Evolutionary conservation across 1,284 basidiomycete species (phyloP), one percentile per base, ranked within the genome.

Genomic region (Singerocomus inundabilis): DNA sequence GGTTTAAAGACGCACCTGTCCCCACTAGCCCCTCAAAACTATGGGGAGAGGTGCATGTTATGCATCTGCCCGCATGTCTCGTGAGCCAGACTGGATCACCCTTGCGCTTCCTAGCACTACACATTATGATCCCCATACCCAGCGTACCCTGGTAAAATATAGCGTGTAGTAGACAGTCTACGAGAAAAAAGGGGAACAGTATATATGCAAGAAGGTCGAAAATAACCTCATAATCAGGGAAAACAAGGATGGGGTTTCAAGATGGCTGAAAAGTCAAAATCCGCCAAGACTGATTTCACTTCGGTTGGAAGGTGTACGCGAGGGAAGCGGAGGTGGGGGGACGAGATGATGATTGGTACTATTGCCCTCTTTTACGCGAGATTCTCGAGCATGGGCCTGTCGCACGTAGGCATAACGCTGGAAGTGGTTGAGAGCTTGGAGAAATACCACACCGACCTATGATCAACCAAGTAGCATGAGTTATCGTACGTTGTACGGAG

Each of bases 361-460:
- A 4, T 7, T 3, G 7, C 74, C 70, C 30, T 77, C 73, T 46
- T 70, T 71, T 6, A 66, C 41, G 32, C 73, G 72, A 34, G 70
- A 69, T 55, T 88, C 81, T 42, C 80, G 72, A 31, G 78, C 78
- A 58, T 85, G 77, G 0, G 85, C 85, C 60, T 85, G 84, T 44
- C 87, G 78, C 18, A 89, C 84, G 61, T 88, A 91, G 2, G 92
- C 89, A 52, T 92, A 88, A 1, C 93, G 84, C 63, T 97, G 92
- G 66, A 95, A 98, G 61, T 92, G 87, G 67, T 97, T 98, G 47
- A 99, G 79, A 9, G 81, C 73, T 62, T 90, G 84, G 25, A 98
- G 72, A 62, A 90, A 94, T 52, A 91, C 79, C 25, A 86, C 77
- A 0, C 96, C 95, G 54, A 95, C 82, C 93, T 96, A 62, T 46